These are phyloP conservation scores for Nannochloropsis oceanica DNA, from an alignment of 108 stramenopile species.

Conservation along the genomic window DNA sequence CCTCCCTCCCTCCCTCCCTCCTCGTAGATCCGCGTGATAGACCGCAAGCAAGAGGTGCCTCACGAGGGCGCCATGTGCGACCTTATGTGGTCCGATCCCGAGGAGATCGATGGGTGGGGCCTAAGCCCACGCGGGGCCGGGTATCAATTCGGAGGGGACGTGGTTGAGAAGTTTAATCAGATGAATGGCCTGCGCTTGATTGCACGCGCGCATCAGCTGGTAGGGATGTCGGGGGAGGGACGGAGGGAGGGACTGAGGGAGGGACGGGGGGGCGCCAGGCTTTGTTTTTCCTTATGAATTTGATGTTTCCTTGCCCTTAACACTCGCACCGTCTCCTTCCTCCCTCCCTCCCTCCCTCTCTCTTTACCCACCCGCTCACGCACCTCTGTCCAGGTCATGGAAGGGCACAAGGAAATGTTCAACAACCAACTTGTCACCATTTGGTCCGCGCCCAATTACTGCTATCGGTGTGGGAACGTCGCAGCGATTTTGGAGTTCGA, in stretches of 20 bases:
- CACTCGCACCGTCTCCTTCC: background rate
- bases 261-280: too few species aligned
- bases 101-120: constrained; percentile 95
- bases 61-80: constrained; percentile 99
- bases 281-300: too few species aligned
- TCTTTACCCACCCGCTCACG: background rate
- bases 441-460: constrained; percentile 98
- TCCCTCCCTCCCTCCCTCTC: background rate
- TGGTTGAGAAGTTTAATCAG: constrained; percentile 89
- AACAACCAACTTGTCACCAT: constrained; percentile 85
- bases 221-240: background rate
- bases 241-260: background rate
- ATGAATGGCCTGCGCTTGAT: constrained; percentile 77
- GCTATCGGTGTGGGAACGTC: constrained; percentile 87
- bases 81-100: constrained; percentile 96
- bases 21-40: constrained; percentile 82
- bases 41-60: constrained; percentile 96
- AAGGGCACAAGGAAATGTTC: constrained; percentile 89
- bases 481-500: constrained; percentile 92
- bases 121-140: constrained; percentile 92
- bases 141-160: constrained; percentile 90
- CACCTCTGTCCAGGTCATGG: constrained; percentile 70
- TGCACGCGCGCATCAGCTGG: constrained; percentile 70
- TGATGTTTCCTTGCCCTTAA: too few species aligned
- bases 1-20: background rate